Conservation (phyloP, 73 alveolate genomes). For the Paramecium tetraurelia region DNA sequence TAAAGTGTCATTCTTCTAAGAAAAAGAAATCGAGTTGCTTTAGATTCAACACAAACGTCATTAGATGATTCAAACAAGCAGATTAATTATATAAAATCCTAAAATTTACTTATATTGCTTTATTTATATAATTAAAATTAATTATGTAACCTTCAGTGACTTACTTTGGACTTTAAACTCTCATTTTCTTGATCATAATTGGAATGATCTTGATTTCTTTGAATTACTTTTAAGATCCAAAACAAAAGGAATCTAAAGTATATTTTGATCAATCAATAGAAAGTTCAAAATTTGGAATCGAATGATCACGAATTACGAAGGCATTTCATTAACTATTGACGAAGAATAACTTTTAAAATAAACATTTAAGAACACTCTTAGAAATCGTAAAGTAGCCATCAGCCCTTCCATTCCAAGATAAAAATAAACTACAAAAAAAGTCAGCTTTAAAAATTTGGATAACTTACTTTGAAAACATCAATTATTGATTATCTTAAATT, state of each 20-base stretch:
- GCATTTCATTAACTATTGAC: not conserved
- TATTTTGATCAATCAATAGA: not conserved
- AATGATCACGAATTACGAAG: not conserved
- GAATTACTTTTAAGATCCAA: not conserved
- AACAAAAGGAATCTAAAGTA: not conserved
- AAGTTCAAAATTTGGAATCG: not conserved
- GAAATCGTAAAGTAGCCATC: not conserved
- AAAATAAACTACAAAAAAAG: not conserved
- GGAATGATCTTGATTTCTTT: not conserved
- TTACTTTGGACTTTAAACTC: not conserved
- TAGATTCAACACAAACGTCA: too few relatives aligned
- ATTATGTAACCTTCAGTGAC: slow-evolving; percentile 7
- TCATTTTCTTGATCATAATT: not conserved
- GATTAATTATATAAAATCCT: not conserved
- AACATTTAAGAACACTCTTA: not conserved
- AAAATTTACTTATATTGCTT: not conserved
- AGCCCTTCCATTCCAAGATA: not conserved
- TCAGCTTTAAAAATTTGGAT: not conserved
- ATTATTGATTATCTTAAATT: not conserved
- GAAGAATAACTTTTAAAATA: not conserved
- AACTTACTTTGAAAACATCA: not conserved
- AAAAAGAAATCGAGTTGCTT: not conserved
- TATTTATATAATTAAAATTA: not conserved
- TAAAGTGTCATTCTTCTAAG: too few relatives aligned
- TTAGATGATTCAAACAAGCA: not conserved